A percentile compares a stretch with the other conserved stretches of the same genome.
Evolutionary conservation across 441 rosid genomes (phyloP).

Genomic region (Erodium trifolium): DNA sequence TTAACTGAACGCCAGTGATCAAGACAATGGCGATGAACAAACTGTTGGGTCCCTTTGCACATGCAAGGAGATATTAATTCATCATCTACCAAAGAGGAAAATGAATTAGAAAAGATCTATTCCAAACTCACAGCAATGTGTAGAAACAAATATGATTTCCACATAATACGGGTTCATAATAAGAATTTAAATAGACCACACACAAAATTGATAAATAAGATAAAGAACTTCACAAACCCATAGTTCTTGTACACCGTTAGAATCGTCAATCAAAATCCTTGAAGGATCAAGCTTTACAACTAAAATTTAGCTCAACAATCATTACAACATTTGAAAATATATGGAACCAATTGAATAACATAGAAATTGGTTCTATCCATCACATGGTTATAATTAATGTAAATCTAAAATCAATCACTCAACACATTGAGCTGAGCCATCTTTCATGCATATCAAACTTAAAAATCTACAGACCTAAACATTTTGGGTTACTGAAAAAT

Average conservation of each 20-base stretch:
- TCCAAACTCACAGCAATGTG: neutral
- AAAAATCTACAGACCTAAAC: neutral
- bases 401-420: neutral
- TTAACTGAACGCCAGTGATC: constrained; percentile 98
- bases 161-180: neutral
- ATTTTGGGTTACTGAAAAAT: neutral
- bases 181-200: neutral
- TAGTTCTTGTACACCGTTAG: neutral
- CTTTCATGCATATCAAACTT: neutral
- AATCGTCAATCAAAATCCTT: neutral
- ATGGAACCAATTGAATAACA: neutral
- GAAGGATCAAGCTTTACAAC: neutral
- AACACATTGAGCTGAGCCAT: neutral
- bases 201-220: neutral
- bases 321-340: neutral
- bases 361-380: neutral
- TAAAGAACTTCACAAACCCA: neutral
- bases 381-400: neutral
- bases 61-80: constrained; percentile 94
- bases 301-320: neutral
- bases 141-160: neutral
- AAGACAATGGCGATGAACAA: constrained; percentile 88
- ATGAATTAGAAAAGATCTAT: constrained; percentile 3
- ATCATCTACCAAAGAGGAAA: constrained; percentile 41
- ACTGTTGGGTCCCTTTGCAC: constrained; percentile 99